Conservation (phyloP, 2,329 filamentous ascomycete genomes). For the Microdochium paspali region DNA sequence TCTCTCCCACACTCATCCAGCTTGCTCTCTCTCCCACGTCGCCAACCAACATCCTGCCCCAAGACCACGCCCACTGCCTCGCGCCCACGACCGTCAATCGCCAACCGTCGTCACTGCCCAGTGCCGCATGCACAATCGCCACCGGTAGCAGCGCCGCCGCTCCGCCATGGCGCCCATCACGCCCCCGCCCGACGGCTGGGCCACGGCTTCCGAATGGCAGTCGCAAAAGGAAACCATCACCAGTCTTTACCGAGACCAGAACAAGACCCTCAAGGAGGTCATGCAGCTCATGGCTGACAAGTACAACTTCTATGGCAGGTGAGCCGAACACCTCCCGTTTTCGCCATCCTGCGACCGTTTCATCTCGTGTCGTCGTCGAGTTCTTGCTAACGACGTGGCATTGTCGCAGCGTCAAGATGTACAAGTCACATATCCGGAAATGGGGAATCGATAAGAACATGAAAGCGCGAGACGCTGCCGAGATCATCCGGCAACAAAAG, state of each 20-base stretch:
- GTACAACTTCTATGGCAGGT: conserved; percentile 43
- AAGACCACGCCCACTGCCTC: neutral
- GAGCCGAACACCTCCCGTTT: conserved; percentile 4
- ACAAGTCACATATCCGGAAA: conserved; percentile 19
- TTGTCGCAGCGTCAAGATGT: conserved; percentile 15
- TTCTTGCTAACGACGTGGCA: neutral
- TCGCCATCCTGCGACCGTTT: neutral
- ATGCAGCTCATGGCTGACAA: conserved; percentile 18
- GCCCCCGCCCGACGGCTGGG: neutral
- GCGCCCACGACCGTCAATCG: neutral
- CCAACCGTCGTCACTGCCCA: neutral
- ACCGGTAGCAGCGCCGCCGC: neutral
- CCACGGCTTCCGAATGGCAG: conserved; percentile 1
- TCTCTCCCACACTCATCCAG: neutral
- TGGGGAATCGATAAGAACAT: conserved; percentile 22
- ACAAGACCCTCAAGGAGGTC: conserved; percentile 19
- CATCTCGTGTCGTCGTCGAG: conserved; percentile 1
- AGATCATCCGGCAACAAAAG: conserved; percentile 20
- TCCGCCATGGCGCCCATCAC: conserved; percentile 1
- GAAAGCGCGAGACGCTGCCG: conserved; percentile 18
- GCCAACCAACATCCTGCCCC: neutral
- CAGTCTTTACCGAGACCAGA: conserved; percentile 12
- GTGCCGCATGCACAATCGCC: neutral
- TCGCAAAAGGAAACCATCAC: conserved; percentile 1
- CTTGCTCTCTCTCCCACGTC: neutral